A percentile compares a stretch with the other conserved stretches of the same genome.
Conservation (phyloP, 2,329 filamentous ascomycete genomes). For the Fusarium sp. region DNA sequence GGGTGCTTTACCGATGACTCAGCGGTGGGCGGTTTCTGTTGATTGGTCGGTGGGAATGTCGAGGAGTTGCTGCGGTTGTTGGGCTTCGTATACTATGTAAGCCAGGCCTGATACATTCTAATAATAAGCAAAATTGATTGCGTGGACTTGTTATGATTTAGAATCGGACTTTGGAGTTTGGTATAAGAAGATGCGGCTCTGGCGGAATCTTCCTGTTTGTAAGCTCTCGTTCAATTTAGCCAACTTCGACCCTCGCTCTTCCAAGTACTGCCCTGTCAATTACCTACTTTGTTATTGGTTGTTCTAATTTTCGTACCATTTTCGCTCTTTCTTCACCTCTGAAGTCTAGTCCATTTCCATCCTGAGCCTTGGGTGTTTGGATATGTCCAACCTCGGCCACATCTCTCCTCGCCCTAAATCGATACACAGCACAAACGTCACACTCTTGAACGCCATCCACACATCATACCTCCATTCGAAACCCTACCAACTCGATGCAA, state of each 20-base stretch:
- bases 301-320: background rate
- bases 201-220: background rate
- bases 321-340: background rate
- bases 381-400: background rate
- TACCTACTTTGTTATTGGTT: background rate
- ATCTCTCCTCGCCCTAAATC: background rate
- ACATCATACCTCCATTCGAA: slow-evolving; percentile 83
- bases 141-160: background rate
- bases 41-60: background rate
- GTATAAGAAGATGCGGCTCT: background rate
- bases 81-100: background rate
- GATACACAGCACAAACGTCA: slow-evolving; percentile 69
- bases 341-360: background rate
- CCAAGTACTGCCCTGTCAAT: background rate
- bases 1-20: background rate
- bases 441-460: slow-evolving; percentile 89
- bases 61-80: background rate
- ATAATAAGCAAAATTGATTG: background rate
- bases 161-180: background rate
- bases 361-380: background rate
- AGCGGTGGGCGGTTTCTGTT: background rate
- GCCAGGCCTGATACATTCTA: background rate
- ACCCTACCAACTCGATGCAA: slow-evolving; percentile 84
- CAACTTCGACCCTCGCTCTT: background rate
- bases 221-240: background rate